phyloP scores from a whole-genome alignment of 139 green algal genomes.

The Tetradesmus obliquus region DNA sequence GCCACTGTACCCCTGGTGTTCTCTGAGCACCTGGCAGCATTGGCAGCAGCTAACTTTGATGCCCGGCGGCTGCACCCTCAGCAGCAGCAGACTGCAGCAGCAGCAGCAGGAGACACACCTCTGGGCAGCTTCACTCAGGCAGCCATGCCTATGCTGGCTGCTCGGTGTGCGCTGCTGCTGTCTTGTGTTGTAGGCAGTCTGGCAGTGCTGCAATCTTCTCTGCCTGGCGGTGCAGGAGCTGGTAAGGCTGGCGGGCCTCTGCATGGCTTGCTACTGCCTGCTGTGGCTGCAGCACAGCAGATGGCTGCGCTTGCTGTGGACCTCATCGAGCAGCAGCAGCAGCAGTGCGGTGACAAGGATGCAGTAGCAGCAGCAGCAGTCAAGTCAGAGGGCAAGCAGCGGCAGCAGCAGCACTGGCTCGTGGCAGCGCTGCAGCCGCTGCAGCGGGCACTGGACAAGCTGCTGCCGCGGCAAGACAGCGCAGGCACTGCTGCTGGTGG shows the following conservation, averaged over 20 bases:
- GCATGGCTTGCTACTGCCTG: not conserved
- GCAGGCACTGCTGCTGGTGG: not conserved
- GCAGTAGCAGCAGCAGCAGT: not conserved
- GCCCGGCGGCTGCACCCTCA: not conserved
- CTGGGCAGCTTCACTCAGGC: not conserved
- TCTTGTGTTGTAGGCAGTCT: slow-evolving; percentile 3
- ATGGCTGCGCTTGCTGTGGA: slow-evolving; percentile 4
- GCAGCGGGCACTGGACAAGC: not conserved
- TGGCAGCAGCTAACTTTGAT: slow-evolving; percentile 9
- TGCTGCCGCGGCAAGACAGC: not conserved
- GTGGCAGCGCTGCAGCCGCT: slow-evolving; percentile 4
- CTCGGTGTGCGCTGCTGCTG: slow-evolving; percentile 14
- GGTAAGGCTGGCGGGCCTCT: not conserved
- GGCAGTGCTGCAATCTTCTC: not conserved
- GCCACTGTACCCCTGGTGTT: slow-evolving; percentile 3
- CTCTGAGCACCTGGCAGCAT: slow-evolving; percentile 8
- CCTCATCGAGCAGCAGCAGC: not conserved
- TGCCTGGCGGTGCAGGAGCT: not conserved
- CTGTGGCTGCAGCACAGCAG: slow-evolving; percentile 13
- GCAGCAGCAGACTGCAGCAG: slow-evolving; percentile 24
- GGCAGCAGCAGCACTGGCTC: slow-evolving; percentile 39
- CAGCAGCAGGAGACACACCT: slow-evolving; percentile 6
- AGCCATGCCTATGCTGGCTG: slow-evolving; percentile 22
- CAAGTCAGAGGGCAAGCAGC: not conserved
- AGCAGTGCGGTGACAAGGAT: not conserved